These are phyloP conservation scores for Termitomyces sp. DNA, from an alignment of 768 basidiomycete genomes.

Conservation along the genomic window DNA sequence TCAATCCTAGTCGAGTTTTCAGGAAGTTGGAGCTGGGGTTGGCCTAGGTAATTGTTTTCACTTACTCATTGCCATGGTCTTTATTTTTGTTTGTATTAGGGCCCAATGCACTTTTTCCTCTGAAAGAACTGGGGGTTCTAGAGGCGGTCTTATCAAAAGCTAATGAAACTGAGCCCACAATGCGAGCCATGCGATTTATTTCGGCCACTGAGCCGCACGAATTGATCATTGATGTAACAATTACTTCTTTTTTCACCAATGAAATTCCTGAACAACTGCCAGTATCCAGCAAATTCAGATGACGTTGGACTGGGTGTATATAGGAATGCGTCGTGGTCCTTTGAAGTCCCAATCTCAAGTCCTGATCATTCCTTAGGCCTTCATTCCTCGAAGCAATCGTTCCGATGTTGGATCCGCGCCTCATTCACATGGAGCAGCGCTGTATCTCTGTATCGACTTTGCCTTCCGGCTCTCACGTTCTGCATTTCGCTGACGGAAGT, in stretches of 20 bases:
- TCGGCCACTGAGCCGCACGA: conserved; percentile 39
- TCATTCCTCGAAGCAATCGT: conserved; percentile 44
- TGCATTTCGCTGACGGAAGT: conserved; percentile 47
- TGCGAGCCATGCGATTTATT: conserved; percentile 32
- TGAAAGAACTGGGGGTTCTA: conserved; percentile 38
- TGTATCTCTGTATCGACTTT: conserved; percentile 29
- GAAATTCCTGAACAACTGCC: background rate
- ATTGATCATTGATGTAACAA: conserved; percentile 37
- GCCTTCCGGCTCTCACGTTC: conserved; percentile 21
- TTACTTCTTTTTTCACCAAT: background rate
- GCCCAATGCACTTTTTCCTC: conserved; percentile 42
- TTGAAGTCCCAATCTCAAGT: background rate
- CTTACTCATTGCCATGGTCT: background rate
- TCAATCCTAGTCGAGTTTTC: conserved; percentile 34
- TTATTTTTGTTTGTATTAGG: conserved; percentile 22
- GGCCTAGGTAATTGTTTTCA: conserved; percentile 31
- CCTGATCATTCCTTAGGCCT: conserved; percentile 28
- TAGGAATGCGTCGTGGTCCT: conserved; percentile 16
- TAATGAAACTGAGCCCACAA: conserved; percentile 25
- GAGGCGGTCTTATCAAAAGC: conserved; percentile 34
- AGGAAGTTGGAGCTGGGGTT: conserved; percentile 52
- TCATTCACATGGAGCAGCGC: conserved; percentile 46
- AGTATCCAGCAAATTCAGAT: conserved; percentile 27
- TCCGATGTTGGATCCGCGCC: conserved; percentile 32
- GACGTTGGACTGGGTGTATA: conserved; percentile 41